Base-by-base conservation (phyloP, 2,329 filamentous ascomycete genomes). In the Polychaeton citri region DNA sequence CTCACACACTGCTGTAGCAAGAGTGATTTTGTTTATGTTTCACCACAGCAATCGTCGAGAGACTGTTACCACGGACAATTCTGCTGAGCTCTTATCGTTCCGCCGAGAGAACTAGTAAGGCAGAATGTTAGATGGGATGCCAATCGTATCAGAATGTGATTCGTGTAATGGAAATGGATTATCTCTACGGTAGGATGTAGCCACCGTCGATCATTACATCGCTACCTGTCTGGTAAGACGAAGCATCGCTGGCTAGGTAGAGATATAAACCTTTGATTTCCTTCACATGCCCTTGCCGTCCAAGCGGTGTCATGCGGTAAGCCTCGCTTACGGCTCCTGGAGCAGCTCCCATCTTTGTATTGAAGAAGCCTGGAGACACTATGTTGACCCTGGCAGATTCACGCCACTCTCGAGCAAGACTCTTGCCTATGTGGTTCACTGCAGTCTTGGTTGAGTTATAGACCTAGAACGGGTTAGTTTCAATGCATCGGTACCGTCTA, bases 321-420 rank as follows among this genome's bases (percentile, higher is more conserved):
- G 61, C 63, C 31, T 59, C 53, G 13, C 59, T 49, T 12, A 44
- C 47, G 56, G 56, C 58, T 32, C 61, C 58, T 30, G 46, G 38
- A 46, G 60, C 56, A 35, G 58, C 53, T 38, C 37, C 53, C 38
- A 32, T 63, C 13, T 64, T 55, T 0, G 60, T 64, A 5, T 51
- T 57, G 24, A 63, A 58, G 34, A 57, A 62, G 0, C 59, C 61
- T 2, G 60, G 60, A 1, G 57, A 60, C 28, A 62, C 54, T 30
- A 53, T 59, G 40, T 64, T 63, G 12, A 64, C 61, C 1, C 59
- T 47, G 18, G 46, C 50, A 26, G 57, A 60, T 17, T 76, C 69
- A 0, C 86, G 83, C 87, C 87, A 94, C 59, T 95, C 86, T 34
- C 94, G 85, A 31, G 85, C 85, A 50, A 94, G 69, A 43, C 79